Evolutionary conservation across 1,284 basidiomycete genomes (phyloP).

Genomic region (Takashimella tepidaria): DNA sequence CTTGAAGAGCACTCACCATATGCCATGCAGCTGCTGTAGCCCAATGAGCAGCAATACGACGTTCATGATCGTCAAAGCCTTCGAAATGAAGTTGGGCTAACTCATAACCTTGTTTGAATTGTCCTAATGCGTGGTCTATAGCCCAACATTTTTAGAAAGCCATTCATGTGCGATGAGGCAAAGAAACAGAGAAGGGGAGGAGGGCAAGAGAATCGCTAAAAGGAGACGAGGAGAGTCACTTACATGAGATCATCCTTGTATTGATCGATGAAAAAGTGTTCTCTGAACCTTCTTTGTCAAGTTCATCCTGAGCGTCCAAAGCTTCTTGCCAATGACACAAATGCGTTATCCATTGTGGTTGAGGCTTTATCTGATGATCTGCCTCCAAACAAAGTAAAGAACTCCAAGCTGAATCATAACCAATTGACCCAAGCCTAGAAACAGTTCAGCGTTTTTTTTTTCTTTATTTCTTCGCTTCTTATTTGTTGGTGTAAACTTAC

Average conservation of each 20-base stretch:
- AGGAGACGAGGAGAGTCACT: conserved; percentile 6
- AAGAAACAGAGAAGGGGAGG: too few species aligned
- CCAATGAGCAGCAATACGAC: conserved; percentile 35
- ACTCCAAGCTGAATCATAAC: conserved; percentile 35
- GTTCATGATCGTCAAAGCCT: conserved; percentile 30
- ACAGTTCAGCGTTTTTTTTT: too few species aligned
- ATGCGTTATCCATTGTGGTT: conserved; percentile 38
- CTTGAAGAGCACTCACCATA: conserved; percentile 35
- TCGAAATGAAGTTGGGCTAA: conserved; percentile 34
- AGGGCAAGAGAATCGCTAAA: neutral
- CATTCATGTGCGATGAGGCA: neutral
- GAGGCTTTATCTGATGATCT: conserved; percentile 25
- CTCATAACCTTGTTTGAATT: conserved; percentile 33
- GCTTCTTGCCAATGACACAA: conserved; percentile 34
- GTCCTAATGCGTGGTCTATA: conserved; percentile 36
- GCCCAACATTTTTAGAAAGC: too few species aligned
- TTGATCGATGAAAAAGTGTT: conserved; percentile 32
- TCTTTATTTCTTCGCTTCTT: too few species aligned
- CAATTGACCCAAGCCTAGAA: neutral
- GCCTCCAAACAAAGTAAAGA: conserved; percentile 29
- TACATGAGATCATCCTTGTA: conserved; percentile 36
- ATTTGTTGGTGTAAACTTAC: conserved; percentile 13
- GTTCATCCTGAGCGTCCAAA: conserved; percentile 23
- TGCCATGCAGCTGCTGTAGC: conserved; percentile 41
- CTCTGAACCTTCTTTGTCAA: conserved; percentile 16